These are phyloP conservation scores for Pichia cabralensis DNA, from an alignment of 805 yeast species.

Conservation along the genomic window DNA sequence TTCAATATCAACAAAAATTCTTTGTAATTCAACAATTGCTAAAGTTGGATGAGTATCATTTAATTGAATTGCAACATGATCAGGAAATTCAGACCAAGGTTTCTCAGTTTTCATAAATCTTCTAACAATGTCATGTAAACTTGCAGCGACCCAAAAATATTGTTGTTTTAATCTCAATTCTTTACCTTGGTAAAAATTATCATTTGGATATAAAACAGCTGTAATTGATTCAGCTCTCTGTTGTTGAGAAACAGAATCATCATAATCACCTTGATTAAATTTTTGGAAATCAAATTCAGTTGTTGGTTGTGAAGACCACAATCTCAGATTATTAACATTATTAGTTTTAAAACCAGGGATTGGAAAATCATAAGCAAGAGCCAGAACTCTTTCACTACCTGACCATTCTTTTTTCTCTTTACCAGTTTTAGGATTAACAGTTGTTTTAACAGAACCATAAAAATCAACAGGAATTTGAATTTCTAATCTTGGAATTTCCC, in stretches of 20 bases:
- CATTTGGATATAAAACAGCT: slow-evolving; percentile 89
- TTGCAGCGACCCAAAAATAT: slow-evolving; percentile 95
- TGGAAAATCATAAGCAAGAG: slow-evolving; percentile 87
- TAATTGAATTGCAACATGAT: slow-evolving; percentile 82
- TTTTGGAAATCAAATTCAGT: slow-evolving; percentile 85
- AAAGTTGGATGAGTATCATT: slow-evolving; percentile 93
- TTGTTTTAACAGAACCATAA: slow-evolving; percentile 68
- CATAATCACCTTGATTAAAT: slow-evolving; percentile 86
- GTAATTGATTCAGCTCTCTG: slow-evolving; percentile 89
- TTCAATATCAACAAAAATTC: slow-evolving; percentile 79
- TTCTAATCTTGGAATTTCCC: slow-evolving; percentile 86
- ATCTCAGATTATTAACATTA: slow-evolving; percentile 78
- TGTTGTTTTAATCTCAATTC: slow-evolving; percentile 90
- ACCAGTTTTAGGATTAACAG: slow-evolving; percentile 42
- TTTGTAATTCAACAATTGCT: slow-evolving; percentile 81
- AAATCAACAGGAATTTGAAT: slow-evolving; percentile 85
- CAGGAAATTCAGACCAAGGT: slow-evolving; percentile 77
- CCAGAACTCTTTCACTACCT: slow-evolving; percentile 84
- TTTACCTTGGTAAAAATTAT: slow-evolving; percentile 84
- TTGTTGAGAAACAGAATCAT: slow-evolving; percentile 71
- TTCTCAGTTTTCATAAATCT: slow-evolving; percentile 72
- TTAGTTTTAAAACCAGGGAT: slow-evolving; percentile 81
- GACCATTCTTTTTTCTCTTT: slow-evolving; percentile 58
- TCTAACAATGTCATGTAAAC: slow-evolving; percentile 82
- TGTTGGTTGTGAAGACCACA: slow-evolving; percentile 88